Evolutionary conservation across 352 stramenopile species (phyloP).

Genomic region (Vaucheria bursata): DNA sequence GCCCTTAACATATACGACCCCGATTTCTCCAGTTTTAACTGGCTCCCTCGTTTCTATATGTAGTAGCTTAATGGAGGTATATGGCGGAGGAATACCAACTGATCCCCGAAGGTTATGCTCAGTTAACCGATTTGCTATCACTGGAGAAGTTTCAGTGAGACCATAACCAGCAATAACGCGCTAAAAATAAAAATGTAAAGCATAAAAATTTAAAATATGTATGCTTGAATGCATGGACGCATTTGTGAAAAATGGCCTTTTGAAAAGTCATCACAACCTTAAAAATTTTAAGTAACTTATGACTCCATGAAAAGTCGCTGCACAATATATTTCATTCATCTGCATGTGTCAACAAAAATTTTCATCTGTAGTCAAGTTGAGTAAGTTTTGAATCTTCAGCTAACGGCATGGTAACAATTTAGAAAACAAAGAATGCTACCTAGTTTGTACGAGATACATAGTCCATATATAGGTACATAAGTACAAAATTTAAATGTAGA

Average conservation of each 20-base stretch:
- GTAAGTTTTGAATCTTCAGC: no score
- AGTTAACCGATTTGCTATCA: slow-evolving; percentile 43
- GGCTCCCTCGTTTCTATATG: slow-evolving; percentile 36
- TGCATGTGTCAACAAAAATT: no score
- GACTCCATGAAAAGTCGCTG: no score
- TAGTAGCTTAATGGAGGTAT: slow-evolving; percentile 41
- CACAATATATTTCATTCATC: no score
- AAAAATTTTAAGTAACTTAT: not conserved
- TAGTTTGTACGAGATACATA: no score
- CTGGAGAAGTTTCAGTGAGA: slow-evolving; percentile 50
- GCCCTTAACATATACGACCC: slow-evolving; percentile 42
- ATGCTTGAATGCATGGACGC: not conserved
- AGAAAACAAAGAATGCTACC: no score
- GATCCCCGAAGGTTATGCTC: slow-evolving; percentile 42
- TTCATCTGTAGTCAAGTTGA: no score
- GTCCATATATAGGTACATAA: no score
- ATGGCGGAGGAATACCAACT: slow-evolving; percentile 29
- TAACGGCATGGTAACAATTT: no score
- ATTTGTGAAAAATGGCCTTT: not conserved
- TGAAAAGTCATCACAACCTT: not conserved
- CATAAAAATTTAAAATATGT: not conserved
- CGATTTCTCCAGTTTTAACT: slow-evolving; percentile 29
- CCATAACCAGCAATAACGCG: slow-evolving; percentile 48
- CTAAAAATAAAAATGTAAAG: not conserved
- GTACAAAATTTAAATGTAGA: not conserved